Base-by-base conservation (phyloP, 2,329 filamentous ascomycete genomes). In the Apiospora sp. region DNA sequence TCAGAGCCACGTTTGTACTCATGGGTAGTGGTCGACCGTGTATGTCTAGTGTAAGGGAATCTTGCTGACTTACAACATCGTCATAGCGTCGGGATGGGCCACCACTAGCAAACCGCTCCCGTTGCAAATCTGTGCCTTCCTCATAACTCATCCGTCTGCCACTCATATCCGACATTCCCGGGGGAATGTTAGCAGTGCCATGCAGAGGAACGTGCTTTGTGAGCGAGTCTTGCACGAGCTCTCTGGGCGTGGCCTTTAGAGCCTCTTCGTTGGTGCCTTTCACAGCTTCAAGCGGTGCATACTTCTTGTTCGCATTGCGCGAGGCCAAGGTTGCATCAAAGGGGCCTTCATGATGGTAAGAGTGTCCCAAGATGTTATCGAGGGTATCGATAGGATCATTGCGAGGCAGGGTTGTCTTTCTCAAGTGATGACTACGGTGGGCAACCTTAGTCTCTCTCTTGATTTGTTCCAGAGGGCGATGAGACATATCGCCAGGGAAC, bases 311-410 rank as follows among this genome's bases (percentile, higher is more conserved):
- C 4, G 84, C 86, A 83, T 98, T 98, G 68, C 94, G 89, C 16
- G 93, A 90, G 1, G 92, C 86, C 70, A 94, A 87, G 2, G 94
- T 92, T 13, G 95, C 94, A 80, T 98, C 96, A 77, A 93, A 98
- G 0, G 96, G 96, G 0, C 96, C 95, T 75, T 92, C 94, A 78
- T 98, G 96, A 81, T 98, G 96, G 82, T 97, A 98, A 2, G 87
- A 83, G 24, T 87, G 87, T 69, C 89, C 88, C 54, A 87, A 82
- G 3, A 88, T 85, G 71, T 85, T 87, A 80, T 98, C 96, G 1
- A 98, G 89, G 6, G 86, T 85, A 81, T 98, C 96, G 78, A 98
- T 96, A 12, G 87, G 86, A 81, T 98, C 95, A 1, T 94, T 89
- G 37, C 91, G 89, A 22, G 92, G 87, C 77, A 91, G 86, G 78